Evolutionary conservation across 805 yeast genomes (phyloP), one percentile per base, ranked within the genome.

Genomic region (Kazachstania kunashirensis): DNA sequence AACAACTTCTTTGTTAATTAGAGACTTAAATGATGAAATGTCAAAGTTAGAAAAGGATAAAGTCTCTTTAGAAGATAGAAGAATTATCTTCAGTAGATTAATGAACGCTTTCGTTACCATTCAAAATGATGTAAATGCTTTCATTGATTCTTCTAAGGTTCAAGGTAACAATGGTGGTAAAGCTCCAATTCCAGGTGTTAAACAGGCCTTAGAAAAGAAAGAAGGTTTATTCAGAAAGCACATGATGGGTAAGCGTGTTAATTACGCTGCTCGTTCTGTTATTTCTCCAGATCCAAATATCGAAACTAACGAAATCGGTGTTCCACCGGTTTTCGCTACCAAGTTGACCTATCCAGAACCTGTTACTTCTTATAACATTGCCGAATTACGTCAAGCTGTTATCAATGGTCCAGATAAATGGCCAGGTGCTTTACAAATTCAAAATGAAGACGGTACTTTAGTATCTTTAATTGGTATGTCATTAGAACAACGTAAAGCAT

Each of bases 231-330:
- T 92, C 71, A 77, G 99, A 69, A 92, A 89, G 60, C 95, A 92
- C 57, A 92, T 92, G 98, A 92, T 92, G 99, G 99, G 99, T 59
- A 92, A 92, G 71, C 86, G 99, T 70, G 99, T 92, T 42, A 94
- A 92, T 61, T 89, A 84, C 55, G 96, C 97, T 37, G 98, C 98
- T 35, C 85, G 99, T 66, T 89, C 98, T 8, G 99, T 92, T 52
- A 92, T 92, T 64, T 88, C 97, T 6, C 97, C 97, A 5, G 99
- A 92, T 66, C 99, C 99, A 39, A 92, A 83, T 67, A 72, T 92
- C 50, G 98, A 92, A 66, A 94, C 98, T 11, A 85, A 88, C 58
- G 96, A 92, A 64, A 89, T 92, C 57, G 99, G 98, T 66, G 89
- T 92, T 39, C 99, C 99, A 23, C 98, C 98, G 0, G 98, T 94